A percentile compares a stretch with the other conserved stretches of the same genome.
Conservation (phyloP, 2,329 filamentous ascomycete species). For the Talaromyces pinophilus region DNA sequence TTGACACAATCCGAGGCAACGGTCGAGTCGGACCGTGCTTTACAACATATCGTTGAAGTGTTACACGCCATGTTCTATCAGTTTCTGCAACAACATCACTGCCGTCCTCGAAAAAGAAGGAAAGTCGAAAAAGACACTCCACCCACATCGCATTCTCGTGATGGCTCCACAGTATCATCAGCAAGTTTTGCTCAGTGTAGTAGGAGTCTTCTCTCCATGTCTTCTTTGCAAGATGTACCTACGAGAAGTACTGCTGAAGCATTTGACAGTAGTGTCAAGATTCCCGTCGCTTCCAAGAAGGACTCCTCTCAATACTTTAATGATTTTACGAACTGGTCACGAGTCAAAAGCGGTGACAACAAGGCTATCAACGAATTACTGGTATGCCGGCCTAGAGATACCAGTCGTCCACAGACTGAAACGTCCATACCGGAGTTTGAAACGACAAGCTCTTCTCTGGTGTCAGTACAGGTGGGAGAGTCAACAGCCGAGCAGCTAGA, state of each 20-base stretch:
- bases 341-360: slow-evolving; percentile 41
- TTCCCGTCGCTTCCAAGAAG: slow-evolving; percentile 32
- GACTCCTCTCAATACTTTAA: slow-evolving; percentile 22
- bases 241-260: neutral
- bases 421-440: neutral
- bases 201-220: neutral
- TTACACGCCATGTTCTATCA: slow-evolving; percentile 68
- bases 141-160: slow-evolving; percentile 10
- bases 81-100: slow-evolving; percentile 73
- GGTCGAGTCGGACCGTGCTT: slow-evolving; percentile 41
- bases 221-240: neutral
- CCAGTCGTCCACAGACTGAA: neutral
- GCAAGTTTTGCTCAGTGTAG: neutral
- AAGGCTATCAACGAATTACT: slow-evolving; percentile 26
- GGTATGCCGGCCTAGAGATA: slow-evolving; percentile 22
- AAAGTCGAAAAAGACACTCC: slow-evolving; percentile 16
- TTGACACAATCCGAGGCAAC: slow-evolving; percentile 43
- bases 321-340: slow-evolving; percentile 44
- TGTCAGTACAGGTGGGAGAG: neutral
- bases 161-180: neutral
- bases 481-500: neutral
- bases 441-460: neutral
- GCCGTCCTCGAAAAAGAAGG: slow-evolving; percentile 55
- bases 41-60: slow-evolving; percentile 64
- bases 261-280: slow-evolving; percentile 29